A percentile compares a stretch with the other conserved stretches of the same genome.
Evolutionary conservation across 148 eudicot species (phyloP).

Genomic region (Persicaria maculosa): DNA sequence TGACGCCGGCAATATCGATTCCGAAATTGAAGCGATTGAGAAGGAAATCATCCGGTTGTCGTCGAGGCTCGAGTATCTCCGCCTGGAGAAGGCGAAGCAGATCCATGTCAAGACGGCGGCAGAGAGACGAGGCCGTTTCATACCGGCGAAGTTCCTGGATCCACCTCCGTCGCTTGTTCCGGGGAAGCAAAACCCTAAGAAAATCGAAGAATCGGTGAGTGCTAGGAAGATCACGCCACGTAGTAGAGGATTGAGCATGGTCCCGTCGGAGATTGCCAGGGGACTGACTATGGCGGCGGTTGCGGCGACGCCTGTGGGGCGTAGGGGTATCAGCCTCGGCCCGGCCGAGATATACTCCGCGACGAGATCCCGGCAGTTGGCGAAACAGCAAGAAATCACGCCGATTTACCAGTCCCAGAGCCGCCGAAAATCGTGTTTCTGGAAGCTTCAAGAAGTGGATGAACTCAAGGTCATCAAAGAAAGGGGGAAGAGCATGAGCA

Average conservation of each 20-base stretch:
- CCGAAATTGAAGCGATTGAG: slow-evolving; percentile 73
- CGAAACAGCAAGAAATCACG: slow-evolving; percentile 40
- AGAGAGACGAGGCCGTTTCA: slow-evolving; percentile 40
- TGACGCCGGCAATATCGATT: slow-evolving; percentile 50
- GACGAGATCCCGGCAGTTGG: slow-evolving; percentile 27
- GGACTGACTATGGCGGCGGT: slow-evolving; percentile 14
- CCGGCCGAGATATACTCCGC: slow-evolving; percentile 51
- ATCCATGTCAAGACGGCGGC: slow-evolving; percentile 28
- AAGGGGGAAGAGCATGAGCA: slow-evolving; percentile 47
- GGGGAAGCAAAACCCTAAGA: slow-evolving; percentile 28
- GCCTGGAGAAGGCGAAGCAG: slow-evolving; percentile 47
- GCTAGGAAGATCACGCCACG: slow-evolving; percentile 29
- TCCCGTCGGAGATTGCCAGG: slow-evolving; percentile 58
- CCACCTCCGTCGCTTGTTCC: slow-evolving; percentile 9
- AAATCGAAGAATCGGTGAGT: slow-evolving; percentile 33
- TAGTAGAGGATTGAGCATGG: slow-evolving; percentile 69
- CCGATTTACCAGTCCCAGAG: slow-evolving; percentile 42
- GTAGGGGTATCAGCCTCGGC: slow-evolving; percentile 61
- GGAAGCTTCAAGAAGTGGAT: slow-evolving; percentile 74
- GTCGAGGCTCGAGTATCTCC: slow-evolving; percentile 46
- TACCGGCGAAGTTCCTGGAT: slow-evolving; percentile 67
- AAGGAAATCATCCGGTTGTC: slow-evolving; percentile 54
- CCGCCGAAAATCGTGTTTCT: slow-evolving; percentile 77
- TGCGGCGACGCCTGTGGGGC: slow-evolving; percentile 13
- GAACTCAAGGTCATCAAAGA: slow-evolving; percentile 56